Evolutionary conservation across 495 filamentous ascomycete genomes (phyloP), one percentile per base, ranked within the genome.

Genomic region (Talaromyces liani): DNA sequence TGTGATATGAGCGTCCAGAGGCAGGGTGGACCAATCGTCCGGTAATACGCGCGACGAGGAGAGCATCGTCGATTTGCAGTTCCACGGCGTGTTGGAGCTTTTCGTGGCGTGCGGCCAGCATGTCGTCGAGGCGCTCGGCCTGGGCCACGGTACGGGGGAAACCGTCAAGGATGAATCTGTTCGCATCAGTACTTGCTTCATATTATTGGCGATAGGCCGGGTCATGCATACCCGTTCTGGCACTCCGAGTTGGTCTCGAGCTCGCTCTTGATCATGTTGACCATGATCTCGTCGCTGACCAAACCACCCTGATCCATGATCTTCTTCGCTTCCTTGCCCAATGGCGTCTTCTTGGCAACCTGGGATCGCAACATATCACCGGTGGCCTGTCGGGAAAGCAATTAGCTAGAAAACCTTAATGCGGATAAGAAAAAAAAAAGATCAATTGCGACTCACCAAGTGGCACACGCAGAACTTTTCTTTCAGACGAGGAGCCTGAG

Each of bases 291-390:
- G 73, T 99, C 94, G 77, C 91, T 96, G 71, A 99, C 94, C 62
- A 99, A 85, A 63, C 92, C 94, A 69, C 94, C 94, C 72, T 92
- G 87, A 70, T 99, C 93, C 94, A 99, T 99, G 77, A 99, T 99
- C 87, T 99, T 99, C 88, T 99, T 99, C 64, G 94, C 94, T 80
- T 97, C 92, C 74, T 88, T 86, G 64, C 94, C 94, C 66, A 99
- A 85, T 22, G 89, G 78, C 55, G 95, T 99, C 86, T 97, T 97
- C 83, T 95, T 96, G 65, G 94, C 90, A 75, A 99, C 95, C 77
- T 99, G 94, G 66, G 92, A 94, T 64, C 94, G 91, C 72, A 99
- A 86, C 94, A 99, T 99, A 78, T 99, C 94, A 73, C 94, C 94
- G 61, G 94, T 99, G 64, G 95, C 94, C 93, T 98, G 71, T 51